Conservation (phyloP, 441 rosid species). For the Hypseocharis bilobata region DNA sequence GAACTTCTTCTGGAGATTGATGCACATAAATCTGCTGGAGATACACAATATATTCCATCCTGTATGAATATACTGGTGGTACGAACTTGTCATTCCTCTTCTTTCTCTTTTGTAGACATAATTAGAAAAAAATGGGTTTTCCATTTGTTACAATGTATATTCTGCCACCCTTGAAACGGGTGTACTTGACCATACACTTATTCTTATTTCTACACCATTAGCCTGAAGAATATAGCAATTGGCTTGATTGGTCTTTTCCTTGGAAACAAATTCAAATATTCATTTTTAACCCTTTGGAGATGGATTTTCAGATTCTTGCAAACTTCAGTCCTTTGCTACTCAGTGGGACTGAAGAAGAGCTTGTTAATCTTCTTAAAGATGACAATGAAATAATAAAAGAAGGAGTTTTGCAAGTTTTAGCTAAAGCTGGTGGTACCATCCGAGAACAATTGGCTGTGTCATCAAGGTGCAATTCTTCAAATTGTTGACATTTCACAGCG, state of each 20-base stretch:
- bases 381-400: conserved; percentile 77
- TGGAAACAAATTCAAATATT: conserved; percentile 8
- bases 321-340: conserved; percentile 72
- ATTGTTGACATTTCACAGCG: conserved; percentile 8
- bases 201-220: neutral
- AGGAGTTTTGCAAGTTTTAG: conserved; percentile 84
- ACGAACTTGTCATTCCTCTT: conserved; percentile 26
- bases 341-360: conserved; percentile 74
- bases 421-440: conserved; percentile 92
- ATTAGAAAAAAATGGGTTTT: neutral
- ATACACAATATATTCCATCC: conserved; percentile 39
- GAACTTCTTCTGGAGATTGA: conserved; percentile 65
- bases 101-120: neutral
- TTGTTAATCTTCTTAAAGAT: conserved; percentile 71
- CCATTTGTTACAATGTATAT: neutral
- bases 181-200: neutral
- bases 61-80: conserved; percentile 97
- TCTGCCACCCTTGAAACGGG: neutral
- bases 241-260: neutral
- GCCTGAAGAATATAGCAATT: neutral
- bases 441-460: conserved; percentile 79
- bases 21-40: conserved; percentile 55
- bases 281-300: conserved; percentile 16
- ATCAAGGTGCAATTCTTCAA: conserved; percentile 52
- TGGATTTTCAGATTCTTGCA: conserved; percentile 66